Conservation (phyloP, 2,329 filamentous ascomycete species). For the Aspergillus ustus region DNA sequence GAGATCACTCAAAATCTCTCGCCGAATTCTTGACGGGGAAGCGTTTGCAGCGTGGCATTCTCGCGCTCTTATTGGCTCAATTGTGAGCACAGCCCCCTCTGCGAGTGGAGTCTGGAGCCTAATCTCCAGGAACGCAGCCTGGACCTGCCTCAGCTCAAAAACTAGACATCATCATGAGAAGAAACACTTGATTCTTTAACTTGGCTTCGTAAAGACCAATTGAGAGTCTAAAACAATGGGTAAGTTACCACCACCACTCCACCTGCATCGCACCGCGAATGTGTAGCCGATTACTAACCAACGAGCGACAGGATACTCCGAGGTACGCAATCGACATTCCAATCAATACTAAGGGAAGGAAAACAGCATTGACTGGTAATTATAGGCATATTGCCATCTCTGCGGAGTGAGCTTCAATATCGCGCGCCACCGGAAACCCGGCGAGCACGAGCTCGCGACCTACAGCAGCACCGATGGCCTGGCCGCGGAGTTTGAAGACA, state of each 20-base stretch:
- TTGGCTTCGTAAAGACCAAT: no score
- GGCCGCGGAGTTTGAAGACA: not conserved
- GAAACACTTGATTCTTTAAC: no score
- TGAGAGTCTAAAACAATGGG: not conserved
- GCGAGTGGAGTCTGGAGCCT: not conserved
- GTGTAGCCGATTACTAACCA: not conserved
- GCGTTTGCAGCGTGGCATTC: not conserved
- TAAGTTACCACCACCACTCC: not conserved
- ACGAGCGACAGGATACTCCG: not conserved
- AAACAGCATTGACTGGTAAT: not conserved
- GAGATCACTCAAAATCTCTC: no score
- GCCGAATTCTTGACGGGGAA: no score
- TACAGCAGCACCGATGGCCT: not conserved
- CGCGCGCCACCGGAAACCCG: not conserved
- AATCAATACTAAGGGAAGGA: no score
- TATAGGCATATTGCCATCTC: not conserved
- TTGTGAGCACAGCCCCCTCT: not conserved
- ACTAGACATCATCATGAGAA: not conserved
- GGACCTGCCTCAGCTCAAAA: not conserved
- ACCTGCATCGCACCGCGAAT: not conserved
- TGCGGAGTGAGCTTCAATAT: not conserved
- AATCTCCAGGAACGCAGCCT: not conserved
- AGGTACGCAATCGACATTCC: not conserved
- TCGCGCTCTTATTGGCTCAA: not conserved
- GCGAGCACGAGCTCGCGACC: not conserved